A percentile compares a stretch with the other conserved stretches of the same genome.
Evolutionary conservation across 2,329 filamentous ascomycete genomes (phyloP).

Genomic region (Epicoccum sorghinum): DNA sequence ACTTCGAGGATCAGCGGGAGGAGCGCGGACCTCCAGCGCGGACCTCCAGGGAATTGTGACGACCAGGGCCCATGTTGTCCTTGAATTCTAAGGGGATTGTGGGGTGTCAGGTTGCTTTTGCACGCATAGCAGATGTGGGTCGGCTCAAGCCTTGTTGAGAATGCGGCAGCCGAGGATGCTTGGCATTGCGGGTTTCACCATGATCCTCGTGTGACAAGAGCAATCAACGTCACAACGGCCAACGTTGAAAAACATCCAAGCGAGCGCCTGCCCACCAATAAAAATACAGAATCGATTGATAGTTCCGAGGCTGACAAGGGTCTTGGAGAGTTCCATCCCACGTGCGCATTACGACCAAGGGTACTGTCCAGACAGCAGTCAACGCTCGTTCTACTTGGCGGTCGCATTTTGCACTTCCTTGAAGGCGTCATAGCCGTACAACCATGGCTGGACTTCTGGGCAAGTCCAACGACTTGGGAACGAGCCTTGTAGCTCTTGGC

Average conservation of each 20-base stretch:
- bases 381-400: not conserved
- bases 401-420: slow-evolving; percentile 36
- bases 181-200: slow-evolving; percentile 12
- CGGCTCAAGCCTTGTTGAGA: not conserved
- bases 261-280: not conserved
- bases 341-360: not conserved
- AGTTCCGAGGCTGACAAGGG: slow-evolving; percentile 11
- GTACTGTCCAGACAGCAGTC: not conserved
- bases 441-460: slow-evolving; percentile 43
- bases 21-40: not conserved
- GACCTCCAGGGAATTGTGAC: not conserved
- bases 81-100: slow-evolving; percentile 5
- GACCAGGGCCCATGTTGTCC: not conserved
- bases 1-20: slow-evolving; percentile 2
- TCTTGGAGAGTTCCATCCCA: not conserved
- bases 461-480: slow-evolving; percentile 67
- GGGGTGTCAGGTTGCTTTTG: slow-evolving; percentile 2
- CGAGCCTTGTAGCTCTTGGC: slow-evolving; percentile 54
- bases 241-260: slow-evolving; percentile 11
- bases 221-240: too few species aligned
- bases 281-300: not conserved
- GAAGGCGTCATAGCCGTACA: slow-evolving; percentile 44
- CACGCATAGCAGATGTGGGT: slow-evolving; percentile 4
- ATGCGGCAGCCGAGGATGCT: slow-evolving; percentile 13
- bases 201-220: slow-evolving; percentile 2